Conservation (phyloP, 2,329 filamentous ascomycete genomes). For the Nemania abortiva region DNA sequence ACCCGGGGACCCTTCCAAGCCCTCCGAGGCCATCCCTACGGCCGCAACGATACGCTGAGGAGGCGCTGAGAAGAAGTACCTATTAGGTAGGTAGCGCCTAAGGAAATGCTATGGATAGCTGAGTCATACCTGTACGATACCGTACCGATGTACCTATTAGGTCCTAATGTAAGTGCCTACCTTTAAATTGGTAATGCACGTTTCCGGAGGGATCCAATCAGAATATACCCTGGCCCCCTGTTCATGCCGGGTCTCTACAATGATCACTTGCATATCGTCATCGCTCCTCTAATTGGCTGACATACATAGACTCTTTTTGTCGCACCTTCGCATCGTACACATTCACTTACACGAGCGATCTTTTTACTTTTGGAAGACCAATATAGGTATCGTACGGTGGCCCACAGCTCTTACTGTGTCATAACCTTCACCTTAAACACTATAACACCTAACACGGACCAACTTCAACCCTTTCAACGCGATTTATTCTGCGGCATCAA, state of each 20-base stretch:
- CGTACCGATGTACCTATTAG: no score
- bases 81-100: neutral
- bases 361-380: neutral
- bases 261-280: constrained; percentile 20
- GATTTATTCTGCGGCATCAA: no score
- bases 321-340: neutral
- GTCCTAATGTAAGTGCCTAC: neutral
- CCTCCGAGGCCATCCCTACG: neutral
- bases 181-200: neutral
- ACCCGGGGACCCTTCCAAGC: constrained; percentile 2
- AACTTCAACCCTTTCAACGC: no score
- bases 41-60: neutral
- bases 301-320: neutral
- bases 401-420: no score
- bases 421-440: no score
- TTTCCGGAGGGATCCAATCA: neutral
- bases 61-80: neutral
- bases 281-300: neutral
- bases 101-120: neutral
- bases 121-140: no score
- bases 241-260: constrained; percentile 2
- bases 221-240: neutral
- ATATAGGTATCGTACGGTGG: no score
- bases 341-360: neutral
- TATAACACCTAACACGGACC: no score